Percentiles rank a stretch among this genome's conserved stretches.
phyloP scores from a whole-genome alignment of 1,139 yeast genomes.

The Debaryomyces singareniensis region DNA sequence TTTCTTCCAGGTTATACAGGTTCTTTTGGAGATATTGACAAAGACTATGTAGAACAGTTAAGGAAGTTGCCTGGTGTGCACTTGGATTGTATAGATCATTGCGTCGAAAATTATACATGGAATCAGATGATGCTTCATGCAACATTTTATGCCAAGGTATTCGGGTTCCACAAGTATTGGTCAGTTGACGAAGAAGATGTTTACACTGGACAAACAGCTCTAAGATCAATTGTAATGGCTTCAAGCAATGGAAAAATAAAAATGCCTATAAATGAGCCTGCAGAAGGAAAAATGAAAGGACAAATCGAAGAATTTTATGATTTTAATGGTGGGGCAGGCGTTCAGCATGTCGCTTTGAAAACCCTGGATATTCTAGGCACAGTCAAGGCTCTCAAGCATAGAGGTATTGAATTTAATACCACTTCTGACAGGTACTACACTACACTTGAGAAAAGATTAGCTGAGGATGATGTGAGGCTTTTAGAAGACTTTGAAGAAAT shows the following conservation, averaged over 20 bases:
- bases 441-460: slow-evolving; percentile 38
- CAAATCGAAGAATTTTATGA: slow-evolving; percentile 81
- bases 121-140: slow-evolving; percentile 55
- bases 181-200: slow-evolving; percentile 74
- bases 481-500: slow-evolving; percentile 42
- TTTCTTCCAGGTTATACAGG: slow-evolving; percentile 53
- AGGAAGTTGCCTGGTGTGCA: slow-evolving; percentile 24
- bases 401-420: slow-evolving; percentile 67
- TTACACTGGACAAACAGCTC: slow-evolving; percentile 61
- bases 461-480: slow-evolving; percentile 25
- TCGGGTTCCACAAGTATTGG: slow-evolving; percentile 78
- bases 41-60: slow-evolving; percentile 2
- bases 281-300: slow-evolving; percentile 54
- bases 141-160: slow-evolving; percentile 48
- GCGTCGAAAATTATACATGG: slow-evolving; percentile 77
- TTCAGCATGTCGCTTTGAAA: slow-evolving; percentile 71
- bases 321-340: slow-evolving; percentile 72
- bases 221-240: slow-evolving; percentile 73
- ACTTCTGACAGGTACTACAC: slow-evolving; percentile 54
- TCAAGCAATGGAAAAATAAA: slow-evolving; percentile 59
- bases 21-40: slow-evolving; percentile 5
- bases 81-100: slow-evolving; percentile 56
- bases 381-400: slow-evolving; percentile 42
- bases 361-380: slow-evolving; percentile 56
- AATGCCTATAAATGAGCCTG: slow-evolving; percentile 85